A percentile compares a stretch with the other conserved stretches of the same genome.
Conservation (phyloP, 2,329 filamentous ascomycete species). For the Lecanicillium sp. region DNA sequence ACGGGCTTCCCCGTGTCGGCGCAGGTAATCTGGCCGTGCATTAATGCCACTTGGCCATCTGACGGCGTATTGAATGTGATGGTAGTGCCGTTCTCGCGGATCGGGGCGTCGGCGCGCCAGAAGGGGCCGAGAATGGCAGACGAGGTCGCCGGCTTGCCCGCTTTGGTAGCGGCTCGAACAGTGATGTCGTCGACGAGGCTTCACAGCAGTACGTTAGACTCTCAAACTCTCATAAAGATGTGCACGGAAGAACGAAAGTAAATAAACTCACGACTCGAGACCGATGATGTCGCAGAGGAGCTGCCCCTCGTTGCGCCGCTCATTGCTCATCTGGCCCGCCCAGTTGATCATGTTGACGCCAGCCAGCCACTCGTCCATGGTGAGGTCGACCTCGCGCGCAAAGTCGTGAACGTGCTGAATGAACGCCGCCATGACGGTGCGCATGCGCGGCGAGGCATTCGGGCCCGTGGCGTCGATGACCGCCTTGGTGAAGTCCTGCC, state of each 20-base stretch:
- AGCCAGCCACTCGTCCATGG: conserved; percentile 71
- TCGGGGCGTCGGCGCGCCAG: conserved; percentile 68
- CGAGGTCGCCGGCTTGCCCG: conserved; percentile 51
- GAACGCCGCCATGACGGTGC: conserved; percentile 60
- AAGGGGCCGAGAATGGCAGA: conserved; percentile 82
- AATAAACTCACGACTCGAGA: conserved; percentile 54
- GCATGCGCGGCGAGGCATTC: conserved; percentile 60
- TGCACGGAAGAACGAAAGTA: background rate
- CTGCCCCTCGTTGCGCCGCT: conserved; percentile 67
- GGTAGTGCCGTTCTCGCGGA: conserved; percentile 60
- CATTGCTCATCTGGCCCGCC: conserved; percentile 62
- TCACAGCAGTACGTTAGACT: background rate
- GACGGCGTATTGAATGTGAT: conserved; percentile 52
- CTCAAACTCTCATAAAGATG: background rate
- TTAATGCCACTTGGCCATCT: conserved; percentile 48
- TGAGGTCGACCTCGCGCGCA: conserved; percentile 71
- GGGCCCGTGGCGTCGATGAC: conserved; percentile 72
- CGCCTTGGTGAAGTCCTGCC: conserved; percentile 58
- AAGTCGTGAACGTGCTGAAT: conserved; percentile 77
- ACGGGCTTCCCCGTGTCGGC: conserved; percentile 59
- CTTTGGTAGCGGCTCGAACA: conserved; percentile 48
- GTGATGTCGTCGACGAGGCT: conserved; percentile 76
- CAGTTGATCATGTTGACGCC: conserved; percentile 55
- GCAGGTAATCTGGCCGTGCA: conserved; percentile 56
- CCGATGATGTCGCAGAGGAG: conserved; percentile 68